Conservation (phyloP, 1,284 basidiomycete genomes). For the Uromyces viciae-fabae region DNA sequence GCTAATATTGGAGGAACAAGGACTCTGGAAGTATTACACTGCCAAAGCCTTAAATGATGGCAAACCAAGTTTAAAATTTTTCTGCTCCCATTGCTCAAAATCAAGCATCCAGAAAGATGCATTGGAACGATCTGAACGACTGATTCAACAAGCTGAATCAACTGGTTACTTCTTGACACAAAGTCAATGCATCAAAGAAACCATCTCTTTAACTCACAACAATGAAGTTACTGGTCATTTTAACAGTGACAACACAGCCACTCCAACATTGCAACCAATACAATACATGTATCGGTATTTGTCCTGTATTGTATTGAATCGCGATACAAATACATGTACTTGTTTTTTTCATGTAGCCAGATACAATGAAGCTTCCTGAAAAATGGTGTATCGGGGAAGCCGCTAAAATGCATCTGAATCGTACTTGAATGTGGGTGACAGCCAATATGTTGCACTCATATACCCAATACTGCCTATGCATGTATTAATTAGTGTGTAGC, state of each 20-base stretch:
- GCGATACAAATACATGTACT: too few relatives aligned
- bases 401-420: too few relatives aligned
- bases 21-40: background rate
- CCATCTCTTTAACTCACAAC: too few relatives aligned
- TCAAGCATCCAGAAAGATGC: background rate
- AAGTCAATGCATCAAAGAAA: background rate
- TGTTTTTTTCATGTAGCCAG: too few relatives aligned
- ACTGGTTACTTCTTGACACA: background rate
- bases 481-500: too few relatives aligned
- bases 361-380: too few relatives aligned
- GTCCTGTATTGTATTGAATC: too few relatives aligned
- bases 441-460: too few relatives aligned
- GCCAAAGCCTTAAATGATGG: background rate
- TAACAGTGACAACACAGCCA: background rate
- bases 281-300: background rate
- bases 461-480: too few relatives aligned
- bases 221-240: background rate
- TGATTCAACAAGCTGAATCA: conserved; percentile 4
- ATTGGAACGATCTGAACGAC: background rate
- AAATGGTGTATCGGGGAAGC: too few relatives aligned
- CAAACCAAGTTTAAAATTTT: background rate
- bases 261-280: too few relatives aligned
- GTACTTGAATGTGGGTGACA: too few relatives aligned
- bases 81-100: background rate
- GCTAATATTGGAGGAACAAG: background rate